Evolutionary conservation across 2,329 filamentous ascomycete species (phyloP), one percentile per base, ranked within the genome.

Genomic region (Aureobasidium melanogenum): DNA sequence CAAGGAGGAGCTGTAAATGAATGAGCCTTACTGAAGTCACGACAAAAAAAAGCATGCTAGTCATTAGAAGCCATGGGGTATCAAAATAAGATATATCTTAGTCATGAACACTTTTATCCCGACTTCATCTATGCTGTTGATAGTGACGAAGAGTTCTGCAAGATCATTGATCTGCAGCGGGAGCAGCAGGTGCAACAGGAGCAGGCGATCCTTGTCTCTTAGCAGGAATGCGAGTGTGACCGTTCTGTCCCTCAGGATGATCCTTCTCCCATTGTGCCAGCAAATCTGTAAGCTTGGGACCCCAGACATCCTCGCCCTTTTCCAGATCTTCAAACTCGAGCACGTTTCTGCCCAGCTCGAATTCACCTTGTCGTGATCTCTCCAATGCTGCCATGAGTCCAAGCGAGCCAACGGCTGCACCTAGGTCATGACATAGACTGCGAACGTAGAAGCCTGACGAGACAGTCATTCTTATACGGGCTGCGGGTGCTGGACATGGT

Each of bases 381-480:
- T 88, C 82, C 22, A 99, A 83, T 67, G 88, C 86, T 24, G 89
- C 85, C 93, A 99, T 97, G 66, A 94, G 80, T 36, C 83, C 94
- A 26, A 89, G 85, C 14, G 91, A 96, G 57, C 84, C 85, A 15
- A 97, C 81, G 67, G 90, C 91, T 66, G 86, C 80, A 24, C 93
- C 94, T 3, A 99, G 81, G 69, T 99, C 94, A 71, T 97, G 91
- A 68, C 91, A 92, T 67, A 99, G 85, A 62, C 89, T 95, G 64
- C 94, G 88, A 15, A 99, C 92, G 73, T 99, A 99, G 79, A 97
- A 99, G 41, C 94, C 94, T 0, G 91, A 96, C 1, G 91, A 91
- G 56, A 97, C 93, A 0, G 89, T 96, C 84, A 99, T 91, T 62
- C 88, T 86, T 63, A 99, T 84, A 70, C 84, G 88, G 52, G 84